Conservation (phyloP, 345 rosid genomes). For the Pistacia atlantica region DNA sequence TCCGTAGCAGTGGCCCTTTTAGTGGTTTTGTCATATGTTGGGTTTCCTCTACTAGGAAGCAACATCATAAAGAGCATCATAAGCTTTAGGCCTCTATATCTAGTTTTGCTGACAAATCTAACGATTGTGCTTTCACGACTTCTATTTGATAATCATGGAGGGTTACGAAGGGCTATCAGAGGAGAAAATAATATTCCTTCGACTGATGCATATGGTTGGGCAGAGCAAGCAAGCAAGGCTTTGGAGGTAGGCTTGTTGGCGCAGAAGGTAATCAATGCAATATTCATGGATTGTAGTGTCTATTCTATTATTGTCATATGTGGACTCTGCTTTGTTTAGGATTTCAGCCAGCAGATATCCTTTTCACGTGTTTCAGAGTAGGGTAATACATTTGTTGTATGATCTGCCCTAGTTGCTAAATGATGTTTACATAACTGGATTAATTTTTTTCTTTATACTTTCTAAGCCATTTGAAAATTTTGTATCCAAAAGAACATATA, state of each 20-base stretch:
- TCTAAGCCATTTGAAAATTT: not conserved
- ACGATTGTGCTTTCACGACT: constrained; percentile 53
- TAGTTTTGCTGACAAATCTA: constrained; percentile 61
- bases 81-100: constrained; percentile 69
- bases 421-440: not conserved
- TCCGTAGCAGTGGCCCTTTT: constrained; percentile 49
- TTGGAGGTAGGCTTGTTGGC: constrained; percentile 62
- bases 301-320: constrained; percentile 57
- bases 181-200: constrained; percentile 34
- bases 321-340: constrained; percentile 47
- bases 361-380: not conserved
- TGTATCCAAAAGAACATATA: not conserved
- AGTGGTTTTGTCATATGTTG: constrained; percentile 52
- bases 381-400: not conserved
- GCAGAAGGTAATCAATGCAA: constrained; percentile 67
- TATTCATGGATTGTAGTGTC: constrained; percentile 69
- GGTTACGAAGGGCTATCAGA: constrained; percentile 17
- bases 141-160: constrained; percentile 34
- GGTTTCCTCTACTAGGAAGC: constrained; percentile 59
- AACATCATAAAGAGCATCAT: constrained; percentile 34
- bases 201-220: constrained; percentile 42
- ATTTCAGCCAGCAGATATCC: constrained; percentile 16
- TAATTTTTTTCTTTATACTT: constrained; percentile 8
- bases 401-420: not conserved
- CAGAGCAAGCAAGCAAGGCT: constrained; percentile 58